Percentiles rank a stretch among this genome's conserved stretches.
phyloP scores from a whole-genome alignment of 2,329 filamentous ascomycete species.

The Microdochium trichocladiopsis region DNA sequence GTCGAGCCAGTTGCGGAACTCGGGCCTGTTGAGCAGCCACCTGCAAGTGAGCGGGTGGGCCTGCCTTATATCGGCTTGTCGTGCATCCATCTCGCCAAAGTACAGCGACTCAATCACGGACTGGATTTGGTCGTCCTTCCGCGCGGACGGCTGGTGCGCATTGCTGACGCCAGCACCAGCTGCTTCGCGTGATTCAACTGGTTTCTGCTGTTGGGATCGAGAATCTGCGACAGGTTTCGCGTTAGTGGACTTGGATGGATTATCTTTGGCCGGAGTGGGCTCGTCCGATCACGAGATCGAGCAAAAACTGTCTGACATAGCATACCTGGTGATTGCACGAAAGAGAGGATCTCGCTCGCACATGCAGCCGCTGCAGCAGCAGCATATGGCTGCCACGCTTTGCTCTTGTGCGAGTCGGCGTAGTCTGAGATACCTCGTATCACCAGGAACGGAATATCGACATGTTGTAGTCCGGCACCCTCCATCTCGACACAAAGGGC shows the following conservation, averaged over 20 bases:
- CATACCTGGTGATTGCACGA: constrained; percentile 1
- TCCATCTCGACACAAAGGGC: constrained; percentile 11
- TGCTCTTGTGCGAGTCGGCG: constrained; percentile 2
- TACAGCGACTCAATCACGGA: not conserved
- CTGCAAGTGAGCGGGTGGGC: not conserved
- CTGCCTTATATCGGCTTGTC: not conserved
- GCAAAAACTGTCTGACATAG: too few species aligned
- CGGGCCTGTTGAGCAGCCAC: constrained; percentile 2
- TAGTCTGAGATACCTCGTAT: constrained; percentile 1
- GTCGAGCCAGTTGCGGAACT: not conserved
- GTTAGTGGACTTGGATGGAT: too few species aligned
- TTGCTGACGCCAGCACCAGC: too few species aligned
- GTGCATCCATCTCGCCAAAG: not conserved
- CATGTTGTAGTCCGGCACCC: not conserved
- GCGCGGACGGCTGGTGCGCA: too few species aligned
- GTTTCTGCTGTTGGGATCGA: too few species aligned
- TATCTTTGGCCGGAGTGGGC: too few species aligned
- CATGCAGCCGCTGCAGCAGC: not conserved
- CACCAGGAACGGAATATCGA: not conserved
- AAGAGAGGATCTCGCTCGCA: not conserved
- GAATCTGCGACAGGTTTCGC: too few species aligned
- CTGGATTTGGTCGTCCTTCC: not conserved
- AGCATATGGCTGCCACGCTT: constrained; percentile 1
- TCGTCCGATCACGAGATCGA: too few species aligned
- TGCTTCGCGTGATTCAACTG: too few species aligned